Base-by-base conservation (phyloP, 192 early-diverging fungal species). In the Phlyctochytrium planicorne region DNA sequence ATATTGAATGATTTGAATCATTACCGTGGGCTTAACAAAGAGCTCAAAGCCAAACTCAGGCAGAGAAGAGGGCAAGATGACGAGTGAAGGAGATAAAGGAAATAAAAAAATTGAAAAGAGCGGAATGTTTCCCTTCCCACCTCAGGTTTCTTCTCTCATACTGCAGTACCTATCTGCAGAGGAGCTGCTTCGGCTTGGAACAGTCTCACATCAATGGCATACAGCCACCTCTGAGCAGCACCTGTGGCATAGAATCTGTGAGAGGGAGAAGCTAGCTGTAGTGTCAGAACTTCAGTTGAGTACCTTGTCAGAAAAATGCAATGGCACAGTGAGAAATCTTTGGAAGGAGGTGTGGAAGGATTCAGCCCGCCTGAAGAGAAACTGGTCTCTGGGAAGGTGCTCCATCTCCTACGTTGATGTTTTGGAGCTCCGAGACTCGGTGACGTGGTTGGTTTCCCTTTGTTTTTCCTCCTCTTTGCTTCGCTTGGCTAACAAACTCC, bases 281-380 rank as follows among this genome's bases (percentile, higher is more conserved):
- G 40, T 14, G n/a, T n/a, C 40, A 10, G 10, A 10, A 14, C 10
- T 50, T 10, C 10, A 14, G 40, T n/a, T 50, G 12, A n/a, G n/a
- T n/a, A 10, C 12, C 40, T n/a, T 50, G 40, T n/a, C n/a, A 10
- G 40, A 50, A n/a, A 10, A n/a, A 14, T 50, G 40, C n/a, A n/a
- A 50, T 14, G 40, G 40, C 12, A n/a, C 10, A 14, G 40, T 10
- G 12, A n/a, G 40, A n/a, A 50, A 59, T 29, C 29, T 68, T 6
- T 75, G 74, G 74, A 71, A 66, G 34, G 74, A 71, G 35, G 69
- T 75, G 14, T 75, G 70, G 50, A 23, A 59, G 30, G 52, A 67
- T 55, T 30, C 47, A 20, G 23, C 50, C 3, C 33, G 52, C 27
- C 20, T 59, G 12, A 53, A 35, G 34, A 25, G 53, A 30, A 75